Percentiles rank a stretch among this genome's conserved stretches.
Evolutionary conservation across 2,329 filamentous ascomycete genomes (phyloP).

Genomic region (Cordyceps tenuipes): DNA sequence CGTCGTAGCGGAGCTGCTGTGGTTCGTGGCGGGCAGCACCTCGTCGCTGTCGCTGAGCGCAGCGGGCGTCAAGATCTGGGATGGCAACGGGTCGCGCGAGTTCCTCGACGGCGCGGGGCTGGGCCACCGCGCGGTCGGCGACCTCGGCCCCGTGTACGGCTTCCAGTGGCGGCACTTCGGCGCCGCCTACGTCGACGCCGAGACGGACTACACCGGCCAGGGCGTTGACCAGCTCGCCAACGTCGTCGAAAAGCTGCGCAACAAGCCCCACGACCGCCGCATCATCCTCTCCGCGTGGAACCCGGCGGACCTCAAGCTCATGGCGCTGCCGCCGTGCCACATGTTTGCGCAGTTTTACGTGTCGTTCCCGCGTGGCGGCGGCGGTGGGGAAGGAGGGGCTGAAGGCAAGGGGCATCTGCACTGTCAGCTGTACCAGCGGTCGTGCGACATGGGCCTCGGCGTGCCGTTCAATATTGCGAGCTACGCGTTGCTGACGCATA

Average conservation of each 20-base stretch:
- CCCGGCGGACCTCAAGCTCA: conserved; percentile 71
- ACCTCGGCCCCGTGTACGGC: conserved; percentile 91
- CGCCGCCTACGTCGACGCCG: conserved; percentile 72
- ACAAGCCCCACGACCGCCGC: conserved; percentile 77
- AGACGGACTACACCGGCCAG: conserved; percentile 75
- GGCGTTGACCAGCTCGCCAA: conserved; percentile 91
- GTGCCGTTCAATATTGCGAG: conserved; percentile 97
- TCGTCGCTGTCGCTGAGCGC: conserved; percentile 68
- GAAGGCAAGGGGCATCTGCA: conserved; percentile 62
- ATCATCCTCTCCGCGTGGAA: conserved; percentile 96
- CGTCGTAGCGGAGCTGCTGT: conserved; percentile 85
- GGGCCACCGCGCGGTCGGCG: conserved; percentile 71
- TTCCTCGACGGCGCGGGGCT: conserved; percentile 84
- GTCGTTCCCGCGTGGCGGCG: conserved; percentile 49
- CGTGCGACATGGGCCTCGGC: conserved; percentile 93
- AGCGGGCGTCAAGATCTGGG: conserved; percentile 92
- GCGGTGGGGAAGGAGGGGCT: conserved; percentile 12
- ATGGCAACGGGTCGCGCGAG: conserved; percentile 86
- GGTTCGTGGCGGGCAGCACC: conserved; percentile 85
- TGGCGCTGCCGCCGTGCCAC: conserved; percentile 91
- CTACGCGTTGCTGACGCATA: conserved; percentile 90
- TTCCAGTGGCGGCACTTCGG: conserved; percentile 99
- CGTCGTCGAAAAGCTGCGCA: conserved; percentile 76
- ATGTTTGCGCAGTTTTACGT: conserved; percentile 98
- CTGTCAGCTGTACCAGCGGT: conserved; percentile 86